phyloP scores from a whole-genome alignment of 345 rosid species.

The Gossypium longicalyx region DNA sequence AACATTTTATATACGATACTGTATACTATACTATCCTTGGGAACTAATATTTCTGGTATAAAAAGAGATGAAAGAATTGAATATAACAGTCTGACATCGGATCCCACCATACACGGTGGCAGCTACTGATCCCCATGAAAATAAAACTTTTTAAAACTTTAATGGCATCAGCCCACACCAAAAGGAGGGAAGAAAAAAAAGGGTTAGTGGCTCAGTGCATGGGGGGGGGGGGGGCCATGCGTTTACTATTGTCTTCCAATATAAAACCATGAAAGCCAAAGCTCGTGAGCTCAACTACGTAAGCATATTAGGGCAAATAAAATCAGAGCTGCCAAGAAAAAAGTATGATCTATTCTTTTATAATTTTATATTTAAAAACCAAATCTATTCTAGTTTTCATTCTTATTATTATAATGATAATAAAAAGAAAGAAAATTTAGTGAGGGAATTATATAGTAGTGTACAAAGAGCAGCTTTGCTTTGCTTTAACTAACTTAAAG shows the following conservation, averaged over 20 bases:
- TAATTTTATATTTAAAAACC: neutral
- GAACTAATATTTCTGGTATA: neutral
- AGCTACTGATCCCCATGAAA: neutral
- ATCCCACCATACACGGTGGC: conserved; percentile 8
- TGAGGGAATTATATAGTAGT: neutral
- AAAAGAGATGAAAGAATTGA: neutral
- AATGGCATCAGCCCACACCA: neutral
- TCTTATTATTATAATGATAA: neutral
- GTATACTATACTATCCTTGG: too few species aligned
- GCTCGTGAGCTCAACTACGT: conserved; percentile 11
- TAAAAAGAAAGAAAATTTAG: neutral
- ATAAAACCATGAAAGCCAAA: neutral
- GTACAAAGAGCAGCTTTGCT: conserved; percentile 11
- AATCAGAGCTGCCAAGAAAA: neutral
- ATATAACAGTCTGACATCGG: neutral
- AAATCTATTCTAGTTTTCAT: neutral
- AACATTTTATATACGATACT: neutral
- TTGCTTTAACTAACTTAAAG: conserved; percentile 65
- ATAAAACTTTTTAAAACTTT: neutral
- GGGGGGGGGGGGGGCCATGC: neutral
- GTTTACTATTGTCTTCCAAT: neutral
- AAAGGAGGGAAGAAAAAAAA: neutral
- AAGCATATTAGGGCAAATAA: conserved; percentile 3
- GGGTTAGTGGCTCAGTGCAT: neutral
- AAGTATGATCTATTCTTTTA: neutral